Percentiles rank a stretch among this genome's conserved stretches.
Evolutionary conservation across 768 basidiomycete species (phyloP).

Genomic region (Lactifluus piperatus): DNA sequence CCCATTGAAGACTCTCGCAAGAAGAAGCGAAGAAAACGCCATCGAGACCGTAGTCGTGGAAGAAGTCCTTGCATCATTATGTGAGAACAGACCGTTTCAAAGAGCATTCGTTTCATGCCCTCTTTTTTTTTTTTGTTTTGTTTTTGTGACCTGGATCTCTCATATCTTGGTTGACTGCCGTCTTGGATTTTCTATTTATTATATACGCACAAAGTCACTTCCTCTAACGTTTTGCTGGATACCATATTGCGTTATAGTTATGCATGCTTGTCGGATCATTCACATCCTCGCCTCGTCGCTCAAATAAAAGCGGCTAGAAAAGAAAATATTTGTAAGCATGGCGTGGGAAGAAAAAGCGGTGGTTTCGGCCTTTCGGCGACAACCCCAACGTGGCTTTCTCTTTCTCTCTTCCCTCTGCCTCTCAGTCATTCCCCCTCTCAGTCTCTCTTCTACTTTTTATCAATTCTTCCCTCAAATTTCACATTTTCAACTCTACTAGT

Average conservation of each 20-base stretch:
- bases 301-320: too few relatives aligned
- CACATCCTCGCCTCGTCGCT: not conserved
- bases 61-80: conserved; percentile 31
- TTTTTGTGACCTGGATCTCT: not conserved
- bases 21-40: conserved; percentile 29
- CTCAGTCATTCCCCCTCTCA: conserved; percentile 18
- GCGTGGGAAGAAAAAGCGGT: conserved; percentile 13
- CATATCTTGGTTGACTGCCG: not conserved
- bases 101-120: not conserved
- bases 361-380: not conserved
- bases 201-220: not conserved
- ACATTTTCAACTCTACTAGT: not conserved
- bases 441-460: conserved; percentile 10
- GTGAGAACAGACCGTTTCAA: conserved; percentile 24
- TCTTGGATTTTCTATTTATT: conserved; percentile 7
- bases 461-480: not conserved
- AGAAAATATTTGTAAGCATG: conserved; percentile 4
- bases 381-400: not conserved
- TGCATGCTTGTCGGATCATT: not conserved
- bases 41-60: conserved; percentile 6
- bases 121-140: conserved; percentile 2
- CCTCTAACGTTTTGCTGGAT: not conserved
- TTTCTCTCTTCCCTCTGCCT: conserved; percentile 14
- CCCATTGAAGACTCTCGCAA: conserved; percentile 34
- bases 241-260: conserved; percentile 9